Conservation (phyloP, 78 protist species). For the Dictyostelium discoideum region DNA sequence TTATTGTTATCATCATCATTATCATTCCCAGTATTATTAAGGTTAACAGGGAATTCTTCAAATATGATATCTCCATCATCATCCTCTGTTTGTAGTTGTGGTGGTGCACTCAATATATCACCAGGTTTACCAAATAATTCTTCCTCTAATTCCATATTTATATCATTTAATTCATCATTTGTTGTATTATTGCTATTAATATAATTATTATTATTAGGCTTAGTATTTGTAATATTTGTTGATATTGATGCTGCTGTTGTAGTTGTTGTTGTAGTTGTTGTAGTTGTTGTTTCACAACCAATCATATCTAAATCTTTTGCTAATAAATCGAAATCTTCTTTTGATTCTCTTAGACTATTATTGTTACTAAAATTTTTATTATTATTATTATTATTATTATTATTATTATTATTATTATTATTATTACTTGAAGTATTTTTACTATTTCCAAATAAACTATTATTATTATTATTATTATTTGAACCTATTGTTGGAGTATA, state of each 20-base stretch:
- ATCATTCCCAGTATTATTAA: neutral
- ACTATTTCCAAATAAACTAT: neutral
- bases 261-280: neutral
- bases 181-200: neutral
- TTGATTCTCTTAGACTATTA: neutral
- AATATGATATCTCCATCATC: slow-evolving; percentile 18
- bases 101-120: neutral
- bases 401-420: neutral
- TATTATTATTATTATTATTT: neutral
- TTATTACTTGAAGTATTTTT: neutral
- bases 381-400: neutral
- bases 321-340: neutral
- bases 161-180: neutral
- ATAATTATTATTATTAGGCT: neutral
- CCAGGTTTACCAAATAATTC: slow-evolving; percentile 7
- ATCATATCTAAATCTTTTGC: slow-evolving; percentile 14
- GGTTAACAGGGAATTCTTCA: slow-evolving; percentile 7
- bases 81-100: neutral
- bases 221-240: neutral
- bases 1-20: neutral
- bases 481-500: neutral
- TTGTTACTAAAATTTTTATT: neutral
- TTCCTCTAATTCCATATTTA: neutral
- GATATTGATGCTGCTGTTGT: too few species aligned
- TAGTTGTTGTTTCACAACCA: neutral